Base-by-base conservation (phyloP, 805 yeast genomes). In the Yamadazyma laniorum region DNA sequence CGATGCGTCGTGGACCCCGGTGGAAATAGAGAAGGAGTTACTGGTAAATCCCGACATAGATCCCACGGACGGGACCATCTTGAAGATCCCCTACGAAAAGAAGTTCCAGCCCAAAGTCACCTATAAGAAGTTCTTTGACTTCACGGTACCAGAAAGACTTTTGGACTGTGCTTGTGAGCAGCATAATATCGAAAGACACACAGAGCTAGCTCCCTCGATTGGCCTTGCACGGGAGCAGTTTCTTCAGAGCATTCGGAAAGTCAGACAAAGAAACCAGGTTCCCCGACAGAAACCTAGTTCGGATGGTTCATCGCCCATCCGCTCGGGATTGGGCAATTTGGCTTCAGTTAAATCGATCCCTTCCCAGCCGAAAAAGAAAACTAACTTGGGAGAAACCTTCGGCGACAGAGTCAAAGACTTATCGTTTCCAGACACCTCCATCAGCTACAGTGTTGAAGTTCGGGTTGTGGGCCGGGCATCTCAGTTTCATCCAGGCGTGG, bases 1-100 rank as follows among this genome's bases (percentile, higher is more conserved):
- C 47, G 55, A 56, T 32, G 73, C 72, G 0, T 61, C 66, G n/a
- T 67, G 70, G 70, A 62, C 63, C 39, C 63, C 58, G 42, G 65
- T 59, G 0, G 46, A 43, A 33, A 42, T 63, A 18, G 58, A 59
- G 43, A 12, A 35, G 6, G 29, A 23, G 17, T 18, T 32, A 12
- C 21, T 13, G 18, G 4, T 32, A n/a, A 31, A 28, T 5, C 67
- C 3, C 49, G 35, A 25, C 48, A 34, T 44, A 6, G 72, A 67
- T 39, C 65, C 67, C 1, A 40, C 49, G 3, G 74, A 67, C 45
- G 58, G 60, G 16, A 53, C 65, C 15, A 39, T 43, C 15, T 42
- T 58, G 18, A 51, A 47, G 12, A 50, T 67, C 18, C 52, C 57
- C 29, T 32, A 32, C 19, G 49, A 51, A 18, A 56, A 58, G 42